Evolutionary conservation across 495 filamentous ascomycete species (phyloP), one percentile per base, ranked within the genome.

Genomic region (Lindgomyces ingoldianus): DNA sequence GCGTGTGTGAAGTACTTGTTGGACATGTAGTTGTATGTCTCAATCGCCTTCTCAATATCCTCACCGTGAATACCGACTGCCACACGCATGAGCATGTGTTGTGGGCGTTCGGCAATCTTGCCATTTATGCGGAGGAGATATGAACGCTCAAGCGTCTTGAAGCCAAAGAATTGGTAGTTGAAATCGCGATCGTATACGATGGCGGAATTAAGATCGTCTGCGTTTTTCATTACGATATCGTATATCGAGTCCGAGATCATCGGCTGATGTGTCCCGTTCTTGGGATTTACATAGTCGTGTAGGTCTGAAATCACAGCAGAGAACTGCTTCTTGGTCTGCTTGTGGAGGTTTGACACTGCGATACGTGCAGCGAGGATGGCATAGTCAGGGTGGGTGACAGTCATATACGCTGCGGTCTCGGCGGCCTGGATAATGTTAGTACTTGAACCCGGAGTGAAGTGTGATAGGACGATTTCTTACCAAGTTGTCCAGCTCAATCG

Each of bases 161-260:
- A 98, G 59, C 94, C 94, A 62, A 98, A 98, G 81, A 91, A 98
- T 81, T 98, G 96, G 81, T 98, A 98, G 83, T 98, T 97, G 84
- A 98, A 98, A 74, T 98, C 94, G 59, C 94, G 87, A 78, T 98
- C 94, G 68, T 98, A 98, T 66, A 98, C 94, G 71, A 98, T 98
- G 66, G 94, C 93, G 16, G 94, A 97, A 82, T 98, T 96, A 39
- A 98, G 83, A 73, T 98, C 94, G 22, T 96, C 93, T 57, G 89
- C 90, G 76, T 98, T 91, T 75, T 90, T 91, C 89, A 93, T 92
- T 68, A 98, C 88, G 57, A 83, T 89, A 64, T 97, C 90, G 73
- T 96, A 95, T 16, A 86, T 91, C 58, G 90, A 79, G 68, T 92
- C 74, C 16, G 93, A 89, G 66, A 98, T 97, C 94, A 98, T 97